Evolutionary conservation across 371 early-diverging fungal genomes (phyloP).

Genomic region (Batkoa obscura): DNA sequence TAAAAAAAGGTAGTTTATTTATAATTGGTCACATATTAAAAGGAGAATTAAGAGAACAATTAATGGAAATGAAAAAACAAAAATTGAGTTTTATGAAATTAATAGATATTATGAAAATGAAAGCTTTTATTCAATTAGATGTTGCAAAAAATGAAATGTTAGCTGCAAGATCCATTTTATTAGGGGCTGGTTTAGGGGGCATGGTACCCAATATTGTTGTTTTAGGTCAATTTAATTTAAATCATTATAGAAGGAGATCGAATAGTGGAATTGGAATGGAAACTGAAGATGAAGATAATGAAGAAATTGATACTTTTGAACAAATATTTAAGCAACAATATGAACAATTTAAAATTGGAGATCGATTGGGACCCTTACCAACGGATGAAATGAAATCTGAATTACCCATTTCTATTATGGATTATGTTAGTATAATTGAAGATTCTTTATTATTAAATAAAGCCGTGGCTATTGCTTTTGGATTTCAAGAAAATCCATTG

Average conservation of each 20-base stretch:
- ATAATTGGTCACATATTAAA: constrained; percentile 32
- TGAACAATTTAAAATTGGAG: constrained; percentile 2
- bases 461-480: constrained; percentile 35
- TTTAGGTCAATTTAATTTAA: constrained; percentile 18
- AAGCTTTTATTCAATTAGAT: constrained; percentile 35
- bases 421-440: constrained; percentile 41
- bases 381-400: constrained; percentile 27
- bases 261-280: constrained; percentile 9
- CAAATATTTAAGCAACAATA: not conserved
- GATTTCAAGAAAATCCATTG: constrained; percentile 13
- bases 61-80: constrained; percentile 20
- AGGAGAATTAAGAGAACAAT: constrained; percentile 20
- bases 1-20: constrained; percentile 43
- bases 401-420: constrained; percentile 19
- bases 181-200: constrained; percentile 38
- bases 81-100: constrained; percentile 26
- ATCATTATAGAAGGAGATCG: not conserved
- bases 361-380: constrained; percentile 15
- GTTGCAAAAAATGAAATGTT: constrained; percentile 19
- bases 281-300: constrained; percentile 10
- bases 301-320: not conserved
- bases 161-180: constrained; percentile 24
- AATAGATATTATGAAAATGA: constrained; percentile 26
- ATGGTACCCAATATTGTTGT: constrained; percentile 44
- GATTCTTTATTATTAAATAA: constrained; percentile 33